Evolutionary conservation across 495 filamentous ascomycete species (phyloP), one percentile per base, ranked within the genome.

Genomic region (Hypoxylon rickii): DNA sequence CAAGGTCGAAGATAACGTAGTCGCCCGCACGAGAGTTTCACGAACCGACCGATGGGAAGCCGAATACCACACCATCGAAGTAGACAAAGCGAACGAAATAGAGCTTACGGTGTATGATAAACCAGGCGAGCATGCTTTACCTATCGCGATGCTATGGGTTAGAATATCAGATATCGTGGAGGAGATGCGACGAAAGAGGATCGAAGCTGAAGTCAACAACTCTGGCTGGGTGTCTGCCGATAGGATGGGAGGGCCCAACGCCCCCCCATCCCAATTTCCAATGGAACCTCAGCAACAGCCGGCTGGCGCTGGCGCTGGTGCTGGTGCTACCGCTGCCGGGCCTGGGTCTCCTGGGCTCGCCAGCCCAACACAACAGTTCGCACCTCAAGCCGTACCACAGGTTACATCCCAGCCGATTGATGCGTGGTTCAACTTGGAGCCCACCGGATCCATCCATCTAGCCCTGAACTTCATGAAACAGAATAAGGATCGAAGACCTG

Each of bases 51-150:
- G 82, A 67, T 99, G 93, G 93, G 80, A 90, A 51, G 88, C 91
- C 63, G 94, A 99, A 71, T 79, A 84, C 17, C 94, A 96, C 68
- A 89, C 84, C 39, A 84, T 97, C 50, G 88, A 92, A 55, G 92
- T 97, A 36, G 95, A 99, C 63, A 97, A 97, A 75, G 94, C 95
- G 43, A 97, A 99, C 69, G 94, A 99, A 73, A 88, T 99, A 45
- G 94, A 99, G 68, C 81, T 99, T 37, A 97, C 90, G 0, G 93
- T 97, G 22, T 99, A 97, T 70, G 94, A 99, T 66, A 96, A 96
- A 73, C 81, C 85, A 18, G 86, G 88, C 58, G 91, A 96, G 51
- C 88, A 95, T 61, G 87, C 92, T 1, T 82, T 95, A 38, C 94
- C 94, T 31, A 96, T 99, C 58, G 94, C 88, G 48, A 86, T 99